A percentile compares a stretch with the other conserved stretches of the same genome.
Conservation (phyloP, 2,329 filamentous ascomycete genomes). For the Xylaria sp. region DNA sequence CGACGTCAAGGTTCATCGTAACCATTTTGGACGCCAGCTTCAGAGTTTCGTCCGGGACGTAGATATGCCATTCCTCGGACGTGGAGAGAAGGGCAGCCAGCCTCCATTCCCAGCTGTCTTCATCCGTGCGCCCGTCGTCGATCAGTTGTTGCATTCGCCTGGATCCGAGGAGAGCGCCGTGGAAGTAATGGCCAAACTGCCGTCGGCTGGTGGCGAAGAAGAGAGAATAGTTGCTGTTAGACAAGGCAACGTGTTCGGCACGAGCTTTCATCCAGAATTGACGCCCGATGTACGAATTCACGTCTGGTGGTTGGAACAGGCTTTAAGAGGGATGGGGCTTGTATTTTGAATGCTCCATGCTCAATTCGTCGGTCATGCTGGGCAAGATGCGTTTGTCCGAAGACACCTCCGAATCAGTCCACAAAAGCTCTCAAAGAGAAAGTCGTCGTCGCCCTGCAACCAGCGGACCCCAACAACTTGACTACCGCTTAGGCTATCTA, state of each 20-base stretch:
- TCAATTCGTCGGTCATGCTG: background rate
- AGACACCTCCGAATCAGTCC: constrained; percentile 48
- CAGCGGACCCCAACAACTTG: constrained; percentile 57
- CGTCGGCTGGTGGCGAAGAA: constrained; percentile 45
- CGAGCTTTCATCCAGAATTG: constrained; percentile 92
- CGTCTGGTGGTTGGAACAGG: constrained; percentile 83
- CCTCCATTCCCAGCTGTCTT: constrained; percentile 77
- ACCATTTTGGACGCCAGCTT: constrained; percentile 90
- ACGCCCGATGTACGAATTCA: constrained; percentile 86
- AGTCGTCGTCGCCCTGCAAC: constrained; percentile 67
- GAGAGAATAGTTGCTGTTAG: constrained; percentile 78
- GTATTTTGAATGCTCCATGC: background rate
- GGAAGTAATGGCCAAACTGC: constrained; percentile 48
- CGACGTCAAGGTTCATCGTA: constrained; percentile 83
- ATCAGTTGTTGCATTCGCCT: constrained; percentile 56
- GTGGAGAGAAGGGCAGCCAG: constrained; percentile 23
- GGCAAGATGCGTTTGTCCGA: background rate
- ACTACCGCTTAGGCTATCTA: constrained; percentile 31
- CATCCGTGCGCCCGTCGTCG: constrained; percentile 89
- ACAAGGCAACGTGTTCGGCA: constrained; percentile 89
- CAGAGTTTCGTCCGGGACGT: constrained; percentile 82
- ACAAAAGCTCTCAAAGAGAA: constrained; percentile 81
- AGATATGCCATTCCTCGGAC: constrained; percentile 61
- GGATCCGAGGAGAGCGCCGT: constrained; percentile 32
- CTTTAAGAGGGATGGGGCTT: constrained; percentile 35